A percentile compares a stretch with the other conserved stretches of the same genome.
phyloP scores from a whole-genome alignment of 768 basidiomycete species.

The Hericium alpestre region DNA sequence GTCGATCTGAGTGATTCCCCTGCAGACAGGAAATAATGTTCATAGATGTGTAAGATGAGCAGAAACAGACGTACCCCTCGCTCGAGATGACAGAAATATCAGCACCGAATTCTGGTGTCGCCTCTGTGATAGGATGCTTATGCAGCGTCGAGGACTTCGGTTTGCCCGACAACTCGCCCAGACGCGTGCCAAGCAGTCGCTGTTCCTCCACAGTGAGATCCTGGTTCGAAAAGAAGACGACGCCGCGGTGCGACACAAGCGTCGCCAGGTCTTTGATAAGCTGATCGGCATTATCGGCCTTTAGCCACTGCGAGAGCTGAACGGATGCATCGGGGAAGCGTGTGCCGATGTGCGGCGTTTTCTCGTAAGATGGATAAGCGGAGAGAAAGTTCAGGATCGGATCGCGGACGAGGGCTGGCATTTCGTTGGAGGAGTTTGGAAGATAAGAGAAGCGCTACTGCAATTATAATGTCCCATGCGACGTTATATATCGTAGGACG shows the following conservation, averaged over 20 bases:
- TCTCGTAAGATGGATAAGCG: conserved; percentile 25
- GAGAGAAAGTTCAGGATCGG: conserved; percentile 27
- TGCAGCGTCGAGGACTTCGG: conserved; percentile 40
- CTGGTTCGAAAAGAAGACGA: conserved; percentile 55
- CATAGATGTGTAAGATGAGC: neutral
- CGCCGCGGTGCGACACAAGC: conserved; percentile 45
- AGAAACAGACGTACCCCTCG: conserved; percentile 20
- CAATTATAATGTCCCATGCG: no score
- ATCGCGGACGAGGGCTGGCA: neutral
- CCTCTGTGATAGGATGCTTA: conserved; percentile 44
- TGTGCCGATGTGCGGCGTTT: conserved; percentile 50
- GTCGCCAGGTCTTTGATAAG: conserved; percentile 44
- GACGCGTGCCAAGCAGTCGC: conserved; percentile 34
- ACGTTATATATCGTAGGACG: no score
- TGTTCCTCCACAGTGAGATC: conserved; percentile 40
- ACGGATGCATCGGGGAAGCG: conserved; percentile 33
- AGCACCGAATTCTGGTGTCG: conserved; percentile 36
- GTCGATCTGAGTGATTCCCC: conserved; percentile 30
- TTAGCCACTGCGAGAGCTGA: conserved; percentile 37
- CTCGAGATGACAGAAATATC: conserved; percentile 46
- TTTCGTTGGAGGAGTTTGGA: no score
- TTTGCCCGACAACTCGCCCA: conserved; percentile 41
- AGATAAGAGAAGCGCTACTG: no score
- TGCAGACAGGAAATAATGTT: conserved; percentile 5
- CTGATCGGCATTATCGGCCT: conserved; percentile 35